These are phyloP conservation scores for Davidsoniella australis DNA, from an alignment of 2,329 filamentous ascomycete species.

Conservation along the genomic window DNA sequence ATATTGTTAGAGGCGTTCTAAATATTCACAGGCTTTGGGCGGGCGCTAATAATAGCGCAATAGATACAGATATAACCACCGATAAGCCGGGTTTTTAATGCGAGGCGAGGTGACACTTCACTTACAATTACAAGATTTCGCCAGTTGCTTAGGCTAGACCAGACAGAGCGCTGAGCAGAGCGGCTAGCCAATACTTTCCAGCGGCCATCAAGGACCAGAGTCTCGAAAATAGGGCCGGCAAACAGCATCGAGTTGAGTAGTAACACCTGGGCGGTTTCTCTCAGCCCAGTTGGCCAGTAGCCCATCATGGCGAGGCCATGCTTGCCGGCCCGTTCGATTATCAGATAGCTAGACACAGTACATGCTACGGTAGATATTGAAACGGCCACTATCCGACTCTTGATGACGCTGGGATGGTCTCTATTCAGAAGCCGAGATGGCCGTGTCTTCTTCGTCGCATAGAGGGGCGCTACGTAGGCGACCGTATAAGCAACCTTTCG, in stretches of 20 bases:
- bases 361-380: slow-evolving; percentile 56
- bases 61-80: background rate
- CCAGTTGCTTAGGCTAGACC: slow-evolving; percentile 64
- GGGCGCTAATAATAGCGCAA: background rate
- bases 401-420: slow-evolving; percentile 80
- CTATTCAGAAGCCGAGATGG: slow-evolving; percentile 64
- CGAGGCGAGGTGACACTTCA: slow-evolving; percentile 23
- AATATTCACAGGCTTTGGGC: background rate
- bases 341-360: slow-evolving; percentile 41
- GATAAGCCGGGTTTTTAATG: background rate
- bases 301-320: slow-evolving; percentile 41
- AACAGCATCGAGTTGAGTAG: slow-evolving; percentile 65
- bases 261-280: slow-evolving; percentile 47
- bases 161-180: slow-evolving; percentile 37
- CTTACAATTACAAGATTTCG: slow-evolving; percentile 73
- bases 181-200: slow-evolving; percentile 49
- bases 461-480: slow-evolving; percentile 81
- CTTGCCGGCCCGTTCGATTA: slow-evolving; percentile 27
- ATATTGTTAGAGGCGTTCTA: slow-evolving; percentile 7
- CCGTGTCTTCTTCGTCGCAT: slow-evolving; percentile 62
- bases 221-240: slow-evolving; percentile 67
- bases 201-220: slow-evolving; percentile 51
- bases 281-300: slow-evolving; percentile 56
- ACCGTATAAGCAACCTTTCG: slow-evolving; percentile 61
- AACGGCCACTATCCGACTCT: slow-evolving; percentile 67